Evolutionary conservation across 2,329 filamentous ascomycete genomes (phyloP), one percentile per base, ranked within the genome.

Genomic region (Penicillium sp.): DNA sequence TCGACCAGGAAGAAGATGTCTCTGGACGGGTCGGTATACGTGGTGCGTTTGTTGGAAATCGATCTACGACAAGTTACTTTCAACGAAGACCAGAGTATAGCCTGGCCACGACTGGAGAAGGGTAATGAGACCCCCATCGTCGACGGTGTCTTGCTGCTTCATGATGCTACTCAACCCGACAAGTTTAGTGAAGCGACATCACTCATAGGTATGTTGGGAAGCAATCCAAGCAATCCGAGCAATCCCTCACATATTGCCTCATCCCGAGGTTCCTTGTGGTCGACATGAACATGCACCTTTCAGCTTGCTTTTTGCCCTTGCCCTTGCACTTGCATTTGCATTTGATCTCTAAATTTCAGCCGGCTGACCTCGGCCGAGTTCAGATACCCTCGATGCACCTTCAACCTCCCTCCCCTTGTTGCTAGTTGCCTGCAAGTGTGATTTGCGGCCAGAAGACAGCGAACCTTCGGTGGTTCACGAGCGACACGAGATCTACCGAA

Each of bases 351-450:
- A 13, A 23, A 23, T 26, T 24, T 40, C 23, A 26, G 20, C 36
- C 26, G 36, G 32, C 15, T 45, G 32, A 48, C 33, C 55, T 60
- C 43, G 48, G 43, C 33, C 46, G 37, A 37, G 15, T 60, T 64
- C 70, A 95, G 91, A 85, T 75, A 86, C 87, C 34, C 79, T 96
- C 45, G 83, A 85, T 51, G 88, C 87, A 62, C 85, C 88, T 15
- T 81, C 82, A 20, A 18, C 39, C 3, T 9, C 37, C 21, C 75
- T 96, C 32, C 91, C 92, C 7, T 88, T 88, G 46, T 81, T 93
- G 56, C 82, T 97, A 34, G 89, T 95, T 45, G 90, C 91, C 49
- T 93, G 87, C 71, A 97, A 97, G 79, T 96, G 90, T 77, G 93
- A 97, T 70, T 83, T 85, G 44, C 85, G 87, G 41, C 83, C 87